Evolutionary conservation across 148 eudicot species (phyloP), one percentile per base, ranked within the genome.

Genomic region (Nepenthes gracilis): DNA sequence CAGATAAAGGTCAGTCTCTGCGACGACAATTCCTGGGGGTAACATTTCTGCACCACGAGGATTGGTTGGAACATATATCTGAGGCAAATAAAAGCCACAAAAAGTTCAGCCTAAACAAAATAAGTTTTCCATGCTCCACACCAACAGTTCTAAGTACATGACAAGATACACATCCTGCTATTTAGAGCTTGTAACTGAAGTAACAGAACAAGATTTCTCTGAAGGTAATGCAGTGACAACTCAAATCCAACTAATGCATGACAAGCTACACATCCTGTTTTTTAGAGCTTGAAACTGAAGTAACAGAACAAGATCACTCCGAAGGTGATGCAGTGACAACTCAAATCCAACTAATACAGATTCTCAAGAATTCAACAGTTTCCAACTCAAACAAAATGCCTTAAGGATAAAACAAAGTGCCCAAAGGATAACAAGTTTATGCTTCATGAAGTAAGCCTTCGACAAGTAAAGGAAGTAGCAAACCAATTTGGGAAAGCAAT

Each of bases 1-100:
- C 70, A 86, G 80, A 74, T 77, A 89, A 55, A 89, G 74, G 71
- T 94, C 99, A 62, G 89, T 67, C 71, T 89, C 86, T 35, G 95
- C 45, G 49, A 84, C 99, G 23, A 94, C 82, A 43, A 94, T 94
- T 76, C 90, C 92, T 52, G 99, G 97, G 37, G 99, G 99, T 66
- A 94, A 79, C 54, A 88, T 79, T 78, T 94, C 90, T 33, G 99
- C 92, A 69, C 99, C 99, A 36, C 85, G 97, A 61, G 99, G 99
- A 62, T 94, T 94, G 64, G 89, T 75, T 36, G 92, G 87, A 71
- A 88, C 99, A 79, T 84, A 84, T 57, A 93, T 86, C 99, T 93
- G 73, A 48, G 40, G 36, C 35, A 54, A 12, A 64, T 32, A 53
- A 56, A 53, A 40, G 47, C 23, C 55, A 12, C 10, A 33, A 43